Evolutionary conservation across 2,329 filamentous ascomycete genomes (phyloP), one percentile per base, ranked within the genome.

Genomic region (Colletotrichum falcatum): DNA sequence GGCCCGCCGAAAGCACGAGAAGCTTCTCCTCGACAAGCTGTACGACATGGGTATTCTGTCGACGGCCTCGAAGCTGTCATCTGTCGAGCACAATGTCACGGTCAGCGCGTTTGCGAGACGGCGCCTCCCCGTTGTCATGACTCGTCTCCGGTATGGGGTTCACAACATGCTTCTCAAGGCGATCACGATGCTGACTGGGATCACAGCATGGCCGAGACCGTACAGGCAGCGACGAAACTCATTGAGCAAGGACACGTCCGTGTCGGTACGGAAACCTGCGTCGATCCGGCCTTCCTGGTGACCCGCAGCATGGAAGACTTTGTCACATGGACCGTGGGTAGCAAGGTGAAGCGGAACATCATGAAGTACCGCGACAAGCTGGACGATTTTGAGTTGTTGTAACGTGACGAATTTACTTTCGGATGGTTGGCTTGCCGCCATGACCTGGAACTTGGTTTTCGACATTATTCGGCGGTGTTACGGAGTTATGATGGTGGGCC

Each of bases 331-430:
- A 92, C 95, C 12, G 93, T 97, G 77, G 94, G 94, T 71, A 97
- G 94, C 82, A 98, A 98, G 92, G 95, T 98, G 81, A 97, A 97
- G 91, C 89, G 92, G 79, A 96, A 94, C 79, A 97, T 98, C 74
- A 91, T 97, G 89, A 94, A 93, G 82, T 98, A 98, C 80, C 90
- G 94, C 76, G 94, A 98, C 81, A 94, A 97, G 85, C 82, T 98
- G 82, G 95, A 98, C 82, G 95, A 98, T 82, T 98, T 97, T 78
- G 95, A 98, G 83, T 83, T 98, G 78, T 83, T 97, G 76, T 96
- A 81, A 89, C 12, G 37, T 59, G 58, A 54, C 26, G 51, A 49
- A 54, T 60, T 68, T 23, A 68, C 64, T 71, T 68, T 63, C 68
- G 65, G 68, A 63, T 63, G 53, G 44, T 42, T 11, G 46, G 58